phyloP scores from a whole-genome alignment of 23 red algal species.

The Gracilaria caudata region DNA sequence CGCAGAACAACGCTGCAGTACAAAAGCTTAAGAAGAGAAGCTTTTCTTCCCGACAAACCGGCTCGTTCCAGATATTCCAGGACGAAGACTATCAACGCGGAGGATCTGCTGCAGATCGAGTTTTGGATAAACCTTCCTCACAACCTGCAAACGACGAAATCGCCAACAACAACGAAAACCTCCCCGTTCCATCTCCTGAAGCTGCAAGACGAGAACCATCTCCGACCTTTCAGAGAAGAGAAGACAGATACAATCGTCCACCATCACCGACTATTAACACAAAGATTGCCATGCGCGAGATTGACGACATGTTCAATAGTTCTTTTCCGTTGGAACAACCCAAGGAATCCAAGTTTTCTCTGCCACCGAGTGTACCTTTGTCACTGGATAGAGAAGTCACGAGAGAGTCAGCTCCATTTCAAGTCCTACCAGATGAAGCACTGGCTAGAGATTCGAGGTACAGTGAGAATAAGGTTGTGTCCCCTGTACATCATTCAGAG shows the following conservation, averaged over 20 bases:
- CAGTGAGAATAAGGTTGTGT: background rate
- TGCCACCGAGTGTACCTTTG: background rate
- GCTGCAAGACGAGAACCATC: background rate
- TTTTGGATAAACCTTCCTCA: background rate
- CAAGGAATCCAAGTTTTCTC: background rate
- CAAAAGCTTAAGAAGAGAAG: constrained; percentile 17
- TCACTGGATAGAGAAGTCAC: background rate
- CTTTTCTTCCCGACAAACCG: background rate
- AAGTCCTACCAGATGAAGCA: constrained; percentile 1
- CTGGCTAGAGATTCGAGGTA: background rate
- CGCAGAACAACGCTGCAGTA: constrained; percentile 31
- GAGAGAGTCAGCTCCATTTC: background rate
- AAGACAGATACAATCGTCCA: constrained; percentile 14
- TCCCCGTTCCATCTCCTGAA: background rate
- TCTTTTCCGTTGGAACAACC: constrained; percentile 77
- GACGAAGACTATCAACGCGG: constrained; percentile 37
- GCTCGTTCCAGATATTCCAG: constrained; percentile 4
- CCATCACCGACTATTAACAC: constrained; percentile 89
- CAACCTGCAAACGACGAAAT: background rate
- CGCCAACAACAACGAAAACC: background rate
- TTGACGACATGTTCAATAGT: constrained; percentile 92
- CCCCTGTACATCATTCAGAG: background rate
- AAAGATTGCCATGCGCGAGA: constrained; percentile 87
- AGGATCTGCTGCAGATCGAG: background rate
- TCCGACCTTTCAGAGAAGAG: background rate